These are phyloP conservation scores for Neonectria hederae DNA, from an alignment of 2,329 filamentous ascomycete genomes.

Conservation along the genomic window DNA sequence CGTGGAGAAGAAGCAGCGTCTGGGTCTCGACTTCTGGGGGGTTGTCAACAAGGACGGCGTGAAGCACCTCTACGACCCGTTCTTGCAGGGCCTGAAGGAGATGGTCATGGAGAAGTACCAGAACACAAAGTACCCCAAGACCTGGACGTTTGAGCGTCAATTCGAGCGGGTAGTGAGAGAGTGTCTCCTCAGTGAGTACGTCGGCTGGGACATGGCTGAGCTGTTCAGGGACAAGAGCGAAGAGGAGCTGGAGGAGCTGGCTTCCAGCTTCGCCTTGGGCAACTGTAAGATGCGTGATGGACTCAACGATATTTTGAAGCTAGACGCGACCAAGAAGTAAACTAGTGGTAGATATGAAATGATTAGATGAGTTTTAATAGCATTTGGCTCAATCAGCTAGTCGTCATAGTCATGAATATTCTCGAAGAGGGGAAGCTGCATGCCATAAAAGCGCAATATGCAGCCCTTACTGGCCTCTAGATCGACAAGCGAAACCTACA, in stretches of 20 bases:
- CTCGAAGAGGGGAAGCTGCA: no score
- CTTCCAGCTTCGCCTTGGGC: slow-evolving; percentile 61
- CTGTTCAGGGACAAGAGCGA: slow-evolving; percentile 61
- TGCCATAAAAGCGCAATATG: no score
- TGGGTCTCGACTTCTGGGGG: slow-evolving; percentile 67
- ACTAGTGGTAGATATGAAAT: background rate
- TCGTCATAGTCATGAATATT: no score
- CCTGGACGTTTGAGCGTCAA: slow-evolving; percentile 62
- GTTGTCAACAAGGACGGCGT: slow-evolving; percentile 43
- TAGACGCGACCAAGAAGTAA: slow-evolving; percentile 13
- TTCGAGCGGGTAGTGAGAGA: slow-evolving; percentile 56
- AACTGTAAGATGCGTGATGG: slow-evolving; percentile 61
- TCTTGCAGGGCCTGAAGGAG: slow-evolving; percentile 53
- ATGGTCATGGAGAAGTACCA: slow-evolving; percentile 53
- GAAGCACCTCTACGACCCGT: slow-evolving; percentile 50
- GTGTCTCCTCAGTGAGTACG: slow-evolving; percentile 56
- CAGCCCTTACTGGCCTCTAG: no score
- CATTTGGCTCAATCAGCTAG: background rate
- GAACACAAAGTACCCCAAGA: slow-evolving; percentile 57
- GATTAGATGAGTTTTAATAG: background rate
- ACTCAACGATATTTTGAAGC: slow-evolving; percentile 60
- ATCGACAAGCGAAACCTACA: no score
- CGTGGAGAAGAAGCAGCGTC: slow-evolving; percentile 62
- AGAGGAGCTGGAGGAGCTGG: slow-evolving; percentile 64
- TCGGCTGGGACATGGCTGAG: slow-evolving; percentile 64